Base-by-base conservation (phyloP, 768 basidiomycete species). In the Mycena kentingensis region DNA sequence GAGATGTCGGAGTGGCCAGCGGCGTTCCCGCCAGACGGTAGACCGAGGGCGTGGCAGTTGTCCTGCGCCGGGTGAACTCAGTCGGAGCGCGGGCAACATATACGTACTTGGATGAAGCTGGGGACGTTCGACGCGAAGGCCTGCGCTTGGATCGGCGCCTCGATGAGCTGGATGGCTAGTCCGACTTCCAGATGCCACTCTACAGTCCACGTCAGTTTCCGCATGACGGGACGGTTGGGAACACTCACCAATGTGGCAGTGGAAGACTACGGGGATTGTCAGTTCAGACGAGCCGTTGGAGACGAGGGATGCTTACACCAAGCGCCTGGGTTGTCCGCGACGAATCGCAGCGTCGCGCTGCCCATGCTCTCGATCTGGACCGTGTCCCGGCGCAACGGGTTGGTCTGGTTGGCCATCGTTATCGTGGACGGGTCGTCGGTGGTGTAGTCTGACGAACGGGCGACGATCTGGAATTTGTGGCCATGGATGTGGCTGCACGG, bases 321-420 rank as follows among this genome's bases (percentile, higher is more conserved):
- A 7, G 80, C 85, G 11, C 96, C 96, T 1, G 96, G 96, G 70
- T 98, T 98, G 67, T 98, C 90, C 1, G 92, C 91, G 41, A 86
- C 73, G 61, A 94, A 69, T 19, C 93, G 83, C 38, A 99, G 71
- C 0, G 88, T 89, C 11, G 80, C 88, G 3, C 84, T 84, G 18
- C 79, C 70, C 52, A 77, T 77, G 3, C 83, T 77, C 3, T 89
- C 87, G 45, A 97, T 82, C 51, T 84, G 80, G 15, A 96, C 74
- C 0, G 93, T 95, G 68, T 99, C 96, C 34, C 96, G 81, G n/a
- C 93, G 84, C 63, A 95, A 83, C 2, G 95, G 96, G 71, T 98
- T 99, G 1, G 73, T 66, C 61, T 92, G 88, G 13, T 82, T 85
- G 70, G 93, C 89, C 21, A 78, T 73, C 50, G 92, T 71, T 0